Base-by-base conservation (phyloP, 2,329 filamentous ascomycete genomes). In the Ramularia collo-cygni region DNA sequence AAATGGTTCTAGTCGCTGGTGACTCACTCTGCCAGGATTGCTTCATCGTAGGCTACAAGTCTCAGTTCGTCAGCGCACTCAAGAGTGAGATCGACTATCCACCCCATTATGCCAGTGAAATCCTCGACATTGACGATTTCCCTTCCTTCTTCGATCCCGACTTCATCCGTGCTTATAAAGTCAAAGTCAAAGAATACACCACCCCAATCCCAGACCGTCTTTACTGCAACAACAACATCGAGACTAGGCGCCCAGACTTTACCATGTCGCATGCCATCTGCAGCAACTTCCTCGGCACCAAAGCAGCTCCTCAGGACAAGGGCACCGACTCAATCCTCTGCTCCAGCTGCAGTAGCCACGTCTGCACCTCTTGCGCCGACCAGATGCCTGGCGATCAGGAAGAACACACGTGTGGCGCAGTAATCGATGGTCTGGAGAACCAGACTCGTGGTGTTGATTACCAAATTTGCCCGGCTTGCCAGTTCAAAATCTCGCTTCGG, bases 381-480 rank as follows among this genome's bases (percentile, higher is more conserved):
- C 21, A 24, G 6, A 24, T 24, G 6, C 10, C 6, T 10, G 21
- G 21, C 21, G 6, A 14, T 16, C 8, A 17, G 9, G 31, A 33
- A 7, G 17, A 16, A 19, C 15, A 33, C 16, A 17, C 16, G 10
- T 33, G n/a, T n/a, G n/a, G n/a, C n/a, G n/a, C n/a, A n/a, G n/a
- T n/a, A n/a, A n/a, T 33, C 29, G 8, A 14, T 13, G 16, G 13
- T 13, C 29, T 51, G 15, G 31, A 28, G 8, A 47, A 44, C 10
- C 35, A 50, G 6, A 17, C 10, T 10, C 45, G 43, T 27, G 50
- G 50, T 1, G 43, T 39, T 24, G 33, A 50, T 15, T 52, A 48
- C 16, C 50, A 52, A 18, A 37, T 36, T 18, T 52, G 50, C 18
- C 50, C 21, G 10, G 32, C 37, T 15, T 51, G 48, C 26, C 18